Evolutionary conservation across 768 basidiomycete species (phyloP), one percentile per base, ranked within the genome.

Genomic region (Podaxis sp.): DNA sequence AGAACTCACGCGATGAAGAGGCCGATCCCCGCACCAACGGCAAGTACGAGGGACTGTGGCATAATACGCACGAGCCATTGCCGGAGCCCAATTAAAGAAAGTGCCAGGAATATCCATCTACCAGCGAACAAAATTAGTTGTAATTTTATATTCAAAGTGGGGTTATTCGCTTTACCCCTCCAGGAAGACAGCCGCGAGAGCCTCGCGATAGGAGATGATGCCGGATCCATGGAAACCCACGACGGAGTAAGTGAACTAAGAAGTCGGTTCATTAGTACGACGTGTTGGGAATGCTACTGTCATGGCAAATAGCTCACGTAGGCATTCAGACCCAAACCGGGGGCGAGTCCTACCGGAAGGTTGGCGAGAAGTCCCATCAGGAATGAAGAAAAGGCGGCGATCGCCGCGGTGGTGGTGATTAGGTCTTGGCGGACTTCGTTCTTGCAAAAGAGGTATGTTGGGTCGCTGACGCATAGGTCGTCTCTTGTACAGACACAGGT

Each of bases 21-120:
- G 64, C 93, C 93, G 68, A 95, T 94, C 62, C 93, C 93, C 40
- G 90, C 86, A 48, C 93, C 93, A 11, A 93, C 90, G 1, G 93
- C 88, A 60, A 93, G 82, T 3, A 93, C 87, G 28, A 95, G 82
- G 2, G 93, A 94, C 66, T 91, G 89, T 1, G 93, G 93, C 86
- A 95, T 94, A 60, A 93, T 84, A 15, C 93, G 85, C 13, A 89
- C 91, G 4, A 95, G 82, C 93, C 92, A 95, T 77, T 94, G 92
- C 54, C 93, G 91, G 57, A 95, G 80, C 64, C 93, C 93, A 33
- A 95, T 77, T 22, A 95, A 72, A 0, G 92, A 93, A 13, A 95
- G 77, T 69, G 88, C 66, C 65, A 94, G 82, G 79, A 95, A 95
- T 11, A 95, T 74, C 89, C 92, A 91, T 30, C 91, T 91, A 57